Conservation (phyloP, 768 basidiomycete species). For the Pleurotus platypus region DNA sequence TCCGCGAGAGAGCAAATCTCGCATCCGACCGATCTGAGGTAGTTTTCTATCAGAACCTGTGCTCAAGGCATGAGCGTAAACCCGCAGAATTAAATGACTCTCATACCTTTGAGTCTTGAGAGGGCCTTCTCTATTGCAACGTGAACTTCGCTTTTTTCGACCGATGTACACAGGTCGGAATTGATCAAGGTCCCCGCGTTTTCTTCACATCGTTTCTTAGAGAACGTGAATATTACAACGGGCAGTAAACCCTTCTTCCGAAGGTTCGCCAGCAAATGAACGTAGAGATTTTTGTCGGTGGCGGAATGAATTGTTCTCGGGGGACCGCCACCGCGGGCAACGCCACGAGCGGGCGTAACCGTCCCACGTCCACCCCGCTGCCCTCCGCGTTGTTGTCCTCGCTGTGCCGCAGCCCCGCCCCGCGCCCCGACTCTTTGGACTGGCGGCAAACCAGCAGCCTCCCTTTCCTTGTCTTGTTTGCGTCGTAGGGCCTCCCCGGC, state of each 20-base stretch:
- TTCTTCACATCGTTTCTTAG: constrained; percentile 96
- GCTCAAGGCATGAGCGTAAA: constrained; percentile 4
- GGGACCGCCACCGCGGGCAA: constrained; percentile 41
- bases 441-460: constrained; percentile 88
- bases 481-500: constrained; percentile 85
- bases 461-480: constrained; percentile 98
- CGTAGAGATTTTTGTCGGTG: constrained; percentile 88
- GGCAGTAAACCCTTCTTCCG: constrained; percentile 86
- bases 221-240: constrained; percentile 95
- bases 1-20: constrained; percentile 84
- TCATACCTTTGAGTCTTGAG: constrained; percentile 81
- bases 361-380: constrained; percentile 34
- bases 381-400: constrained; percentile 55
- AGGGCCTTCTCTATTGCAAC: constrained; percentile 91
- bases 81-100: not conserved
- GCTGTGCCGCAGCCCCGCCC: constrained; percentile 54
- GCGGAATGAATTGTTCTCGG: constrained; percentile 61
- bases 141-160: constrained; percentile 97
- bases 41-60: constrained; percentile 87
- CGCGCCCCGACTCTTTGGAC: constrained; percentile 82
- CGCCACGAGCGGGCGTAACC: constrained; percentile 27
- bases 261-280: constrained; percentile 84
- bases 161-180: constrained; percentile 80
- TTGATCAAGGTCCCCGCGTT: constrained; percentile 89
- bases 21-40: constrained; percentile 90